Evolutionary conservation across 352 stramenopile genomes (phyloP).

Genomic region (Phytopythium cucurbitacearum): DNA sequence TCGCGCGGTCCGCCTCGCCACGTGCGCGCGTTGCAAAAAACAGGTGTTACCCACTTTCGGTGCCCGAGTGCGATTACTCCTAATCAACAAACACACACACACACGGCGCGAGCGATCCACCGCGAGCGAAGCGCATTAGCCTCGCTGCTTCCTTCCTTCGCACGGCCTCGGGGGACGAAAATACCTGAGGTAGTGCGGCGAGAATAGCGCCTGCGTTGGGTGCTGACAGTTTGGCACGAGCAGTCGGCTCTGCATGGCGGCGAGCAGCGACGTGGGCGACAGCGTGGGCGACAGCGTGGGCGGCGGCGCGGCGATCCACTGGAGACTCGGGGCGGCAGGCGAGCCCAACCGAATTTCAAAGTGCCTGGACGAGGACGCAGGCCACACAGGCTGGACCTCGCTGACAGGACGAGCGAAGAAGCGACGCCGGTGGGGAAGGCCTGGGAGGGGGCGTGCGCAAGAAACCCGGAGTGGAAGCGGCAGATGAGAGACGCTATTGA

Average conservation of each 20-base stretch:
- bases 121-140: too few species aligned
- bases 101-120: too few species aligned
- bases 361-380: too few species aligned
- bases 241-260: constrained; percentile 18
- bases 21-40: not conserved
- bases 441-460: too few species aligned
- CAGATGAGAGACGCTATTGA: too few species aligned
- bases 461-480: too few species aligned
- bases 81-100: not conserved
- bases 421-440: too few species aligned
- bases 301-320: not conserved
- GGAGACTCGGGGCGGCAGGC: not conserved
- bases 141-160: not conserved
- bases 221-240: constrained; percentile 23
- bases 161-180: not conserved
- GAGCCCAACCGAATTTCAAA: too few species aligned
- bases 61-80: constrained; percentile 36
- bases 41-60: constrained; percentile 27
- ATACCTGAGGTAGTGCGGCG: constrained; percentile 5
- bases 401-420: too few species aligned
- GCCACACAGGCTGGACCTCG: too few species aligned
- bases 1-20: not conserved
- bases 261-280: not conserved
- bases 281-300: not conserved
- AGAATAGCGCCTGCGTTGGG: constrained; percentile 10